Percentiles rank a stretch among this genome's conserved stretches.
Conservation (phyloP, 225 moss, liverwort and hornwort genomes). For the Antitrichia curtipendula region DNA sequence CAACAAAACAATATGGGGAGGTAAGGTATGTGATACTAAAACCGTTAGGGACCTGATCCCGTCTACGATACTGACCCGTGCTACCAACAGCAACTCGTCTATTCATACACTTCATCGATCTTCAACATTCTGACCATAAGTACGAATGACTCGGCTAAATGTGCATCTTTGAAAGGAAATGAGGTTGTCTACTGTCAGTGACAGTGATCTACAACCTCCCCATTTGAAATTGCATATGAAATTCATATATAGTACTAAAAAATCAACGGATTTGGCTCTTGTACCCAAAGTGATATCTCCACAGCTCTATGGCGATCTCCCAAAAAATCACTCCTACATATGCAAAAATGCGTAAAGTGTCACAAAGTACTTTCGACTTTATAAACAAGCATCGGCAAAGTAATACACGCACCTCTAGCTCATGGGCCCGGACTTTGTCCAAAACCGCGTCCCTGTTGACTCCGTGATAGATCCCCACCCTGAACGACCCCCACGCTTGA, state of each 20-base stretch:
- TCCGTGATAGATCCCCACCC: slow-evolving; percentile 76
- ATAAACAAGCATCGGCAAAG: neutral
- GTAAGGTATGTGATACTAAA: neutral
- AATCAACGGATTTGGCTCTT: neutral
- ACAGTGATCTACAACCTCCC: neutral
- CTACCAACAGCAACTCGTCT: neutral
- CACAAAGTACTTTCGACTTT: neutral
- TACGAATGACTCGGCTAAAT: neutral
- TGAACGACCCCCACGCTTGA: slow-evolving; percentile 73
- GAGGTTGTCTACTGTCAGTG: neutral
- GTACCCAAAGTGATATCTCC: neutral
- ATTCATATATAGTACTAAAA: neutral
- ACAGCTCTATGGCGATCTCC: neutral
- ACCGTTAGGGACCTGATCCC: neutral
- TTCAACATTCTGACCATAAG: neutral
- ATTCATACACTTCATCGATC: neutral
- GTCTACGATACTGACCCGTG: neutral
- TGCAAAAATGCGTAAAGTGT: neutral
- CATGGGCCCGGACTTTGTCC: slow-evolving; percentile 26
- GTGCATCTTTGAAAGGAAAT: neutral
- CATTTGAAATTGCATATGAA: neutral
- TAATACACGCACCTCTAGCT: slow-evolving; percentile 44
- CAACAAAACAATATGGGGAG: neutral
- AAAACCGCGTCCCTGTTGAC: slow-evolving; percentile 51
- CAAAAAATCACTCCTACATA: neutral